Percentiles rank a stretch among this genome's conserved stretches.
phyloP scores from a whole-genome alignment of 805 yeast genomes.

The Kockiozyma suomiensis region DNA sequence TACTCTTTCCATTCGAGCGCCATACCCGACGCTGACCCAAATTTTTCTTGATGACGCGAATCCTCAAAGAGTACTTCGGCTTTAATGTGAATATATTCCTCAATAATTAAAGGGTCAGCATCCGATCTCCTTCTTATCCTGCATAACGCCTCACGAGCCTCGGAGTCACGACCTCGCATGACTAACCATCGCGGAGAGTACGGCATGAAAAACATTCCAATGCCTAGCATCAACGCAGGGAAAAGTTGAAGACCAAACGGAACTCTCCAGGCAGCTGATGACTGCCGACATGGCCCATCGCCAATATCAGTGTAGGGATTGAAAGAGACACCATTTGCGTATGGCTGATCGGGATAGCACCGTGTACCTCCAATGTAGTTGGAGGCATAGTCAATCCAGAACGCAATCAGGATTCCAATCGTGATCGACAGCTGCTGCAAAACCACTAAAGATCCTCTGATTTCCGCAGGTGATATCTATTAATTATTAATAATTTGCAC shows the following conservation, averaged over 20 bases:
- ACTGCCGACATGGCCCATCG: constrained; percentile 28
- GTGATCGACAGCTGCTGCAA: constrained; percentile 40
- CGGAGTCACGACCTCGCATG: constrained; percentile 55
- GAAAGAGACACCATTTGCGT: constrained; percentile 19
- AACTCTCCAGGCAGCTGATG: constrained; percentile 57
- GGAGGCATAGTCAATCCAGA: constrained; percentile 47
- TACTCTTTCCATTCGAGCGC: neutral
- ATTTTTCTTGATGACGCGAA: constrained; percentile 4
- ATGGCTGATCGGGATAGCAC: constrained; percentile 20
- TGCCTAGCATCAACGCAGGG: constrained; percentile 51
- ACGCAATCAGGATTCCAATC: constrained; percentile 41
- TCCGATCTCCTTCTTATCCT: constrained; percentile 2
- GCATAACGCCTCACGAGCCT: constrained; percentile 46
- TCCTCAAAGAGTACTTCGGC: constrained; percentile 16
- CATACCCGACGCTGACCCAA: neutral
- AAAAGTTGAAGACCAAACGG: constrained; percentile 63
- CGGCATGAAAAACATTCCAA: constrained; percentile 46
- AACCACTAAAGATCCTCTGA: constrained; percentile 37
- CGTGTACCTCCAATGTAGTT: constrained; percentile 47
- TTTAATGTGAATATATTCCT: constrained; percentile 11
- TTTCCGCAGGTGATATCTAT: constrained; percentile 35
- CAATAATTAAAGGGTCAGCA: constrained; percentile 20
- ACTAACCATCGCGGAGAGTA: constrained; percentile 59
- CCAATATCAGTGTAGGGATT: constrained; percentile 21
- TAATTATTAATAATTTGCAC: neutral